Evolutionary conservation across 805 yeast genomes (phyloP), one percentile per base, ranked within the genome.

Genomic region (Candida manassasensis): DNA sequence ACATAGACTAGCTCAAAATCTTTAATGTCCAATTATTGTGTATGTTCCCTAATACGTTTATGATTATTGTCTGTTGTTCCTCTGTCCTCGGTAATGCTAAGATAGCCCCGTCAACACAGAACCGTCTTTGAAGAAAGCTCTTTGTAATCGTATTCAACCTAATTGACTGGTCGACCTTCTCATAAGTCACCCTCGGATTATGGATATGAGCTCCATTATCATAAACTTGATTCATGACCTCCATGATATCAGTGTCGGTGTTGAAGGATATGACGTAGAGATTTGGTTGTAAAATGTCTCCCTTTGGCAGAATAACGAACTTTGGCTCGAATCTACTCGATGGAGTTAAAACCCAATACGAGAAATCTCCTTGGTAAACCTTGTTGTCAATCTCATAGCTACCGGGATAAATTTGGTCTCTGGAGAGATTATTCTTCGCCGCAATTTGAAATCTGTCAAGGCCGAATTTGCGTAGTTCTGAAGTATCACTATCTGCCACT

Each of bases 401-500:
- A 1, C 83, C 87, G 7, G 58, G 48, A 52, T 79, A 84, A 13
- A 44, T 48, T 30, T 79, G 88, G 32, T 71, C 69, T 12, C 61
- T 43, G 3, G 59, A 48, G 15, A 85, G 52, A 24, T 84, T 73
- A 8, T 63, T 49, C 19, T 54, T 51, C 0, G 88, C 94, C 0
- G 96, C 95, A 24, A 76, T 57, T 40, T 70, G 61, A 56, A 89
- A 89, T 36, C 95, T 60, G 27, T 76, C 75, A 5, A 66, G 49
- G 2, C 95, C 96, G 41, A 70, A 63, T 33, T 67, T 66, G 19
- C 88, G 66, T 53, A 82, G 59, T 45, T 81, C 82, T 0, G 81
- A 78, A 0, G 79, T 67, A 44, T 86, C 90, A 35, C 89, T 77
- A 38, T 82, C 82, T 19, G 89, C 89, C 2, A 89, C 88, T 33